Evolutionary conservation across 2,329 filamentous ascomycete species (phyloP), one percentile per base, ranked within the genome.

Genomic region (Hypocreales sp.): DNA sequence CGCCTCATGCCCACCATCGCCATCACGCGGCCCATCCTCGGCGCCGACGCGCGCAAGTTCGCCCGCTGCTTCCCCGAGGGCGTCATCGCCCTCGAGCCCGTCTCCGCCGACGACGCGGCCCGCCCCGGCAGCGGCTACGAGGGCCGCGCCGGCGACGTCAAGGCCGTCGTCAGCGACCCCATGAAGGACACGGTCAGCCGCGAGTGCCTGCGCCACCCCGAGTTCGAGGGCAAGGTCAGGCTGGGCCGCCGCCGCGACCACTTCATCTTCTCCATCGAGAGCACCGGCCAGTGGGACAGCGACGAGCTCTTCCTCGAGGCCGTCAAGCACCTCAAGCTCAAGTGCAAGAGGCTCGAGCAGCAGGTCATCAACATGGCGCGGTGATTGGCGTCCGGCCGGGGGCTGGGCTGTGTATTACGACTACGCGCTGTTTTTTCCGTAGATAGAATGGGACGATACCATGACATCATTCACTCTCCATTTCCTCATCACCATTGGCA

Each of bases 231-330:
- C 48, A 98, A 94, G 62, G 90, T 98, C 37, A 86, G 84, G 62
- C 70, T 98, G 18, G 90, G 90, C 23, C 68, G 92, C 29, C 63
- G 84, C 42, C 67, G 84, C 38, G 90, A 98, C 51, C 92, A 98
- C 58, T 98, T 98, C 53, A 95, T 98, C 54, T 98, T 90, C 64
- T 79, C 74, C 29, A 67, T 98, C 20, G 90, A 98, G 63, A 94
- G 86, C 60, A 78, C 83, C 0, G 92, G 90, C 5, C 90, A 98
- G 58, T 92, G 83, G 62, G 77, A 90, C 32, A 93, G 84, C 47
- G 87, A 95, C 44, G 76, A 84, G 54, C 64, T 98, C 37, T 95
- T 98, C 61, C 55, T 98, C 31, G 84, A 95, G 56, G 75, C 82
- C 16, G 68, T 98, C 27, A 79, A 78, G 56, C 62, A 83, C 40